phyloP scores from a whole-genome alignment of 192 early-diverging fungal species.

The Tieghemiomyces parasiticus region DNA sequence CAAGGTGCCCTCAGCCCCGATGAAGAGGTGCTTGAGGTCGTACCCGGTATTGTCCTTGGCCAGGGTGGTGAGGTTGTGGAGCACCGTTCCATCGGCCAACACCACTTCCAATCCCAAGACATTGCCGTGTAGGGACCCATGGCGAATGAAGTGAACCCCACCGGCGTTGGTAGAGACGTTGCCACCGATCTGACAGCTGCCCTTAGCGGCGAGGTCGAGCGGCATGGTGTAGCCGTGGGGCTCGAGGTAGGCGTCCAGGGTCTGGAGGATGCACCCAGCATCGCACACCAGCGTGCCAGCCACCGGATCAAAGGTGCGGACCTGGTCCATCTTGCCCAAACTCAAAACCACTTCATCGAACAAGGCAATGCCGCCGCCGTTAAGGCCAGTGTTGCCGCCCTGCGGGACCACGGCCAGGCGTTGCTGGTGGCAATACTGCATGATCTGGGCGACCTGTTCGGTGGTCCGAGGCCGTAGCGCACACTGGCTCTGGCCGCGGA shows the following conservation, averaged over 20 bases:
- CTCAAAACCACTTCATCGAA: slow-evolving; percentile 88
- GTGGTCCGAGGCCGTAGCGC: slow-evolving; percentile 79
- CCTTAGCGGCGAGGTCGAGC: slow-evolving; percentile 80
- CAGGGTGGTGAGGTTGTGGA: slow-evolving; percentile 65
- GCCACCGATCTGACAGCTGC: slow-evolving; percentile 93
- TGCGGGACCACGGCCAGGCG: slow-evolving; percentile 87
- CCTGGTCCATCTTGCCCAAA: slow-evolving; percentile 57
- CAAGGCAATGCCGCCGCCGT: slow-evolving; percentile 85
- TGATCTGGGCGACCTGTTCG: slow-evolving; percentile 61
- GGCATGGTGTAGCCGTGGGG: slow-evolving; percentile 85
- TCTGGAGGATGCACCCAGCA: slow-evolving; percentile 83
- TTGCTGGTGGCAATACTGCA: slow-evolving; percentile 76
- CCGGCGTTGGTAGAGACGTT: slow-evolving; percentile 98
- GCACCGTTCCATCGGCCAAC: slow-evolving; percentile 74
- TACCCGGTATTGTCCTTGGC: slow-evolving; percentile 97
- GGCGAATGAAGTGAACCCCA: slow-evolving; percentile 82
- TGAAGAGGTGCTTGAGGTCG: slow-evolving; percentile 95
- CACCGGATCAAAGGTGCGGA: slow-evolving; percentile 51
- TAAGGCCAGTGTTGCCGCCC: slow-evolving; percentile 96
- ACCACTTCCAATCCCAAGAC: slow-evolving; percentile 91
- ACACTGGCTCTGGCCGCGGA: slow-evolving; percentile 59
- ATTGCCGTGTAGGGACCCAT: slow-evolving; percentile 91
- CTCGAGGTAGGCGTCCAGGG: slow-evolving; percentile 67
- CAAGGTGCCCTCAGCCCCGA: slow-evolving; percentile 89
- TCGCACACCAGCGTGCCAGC: slow-evolving; percentile 80